A percentile compares a stretch with the other conserved stretches of the same genome.
Conservation (phyloP, 116 monocot species). For the Trichopus zeylanicus region DNA sequence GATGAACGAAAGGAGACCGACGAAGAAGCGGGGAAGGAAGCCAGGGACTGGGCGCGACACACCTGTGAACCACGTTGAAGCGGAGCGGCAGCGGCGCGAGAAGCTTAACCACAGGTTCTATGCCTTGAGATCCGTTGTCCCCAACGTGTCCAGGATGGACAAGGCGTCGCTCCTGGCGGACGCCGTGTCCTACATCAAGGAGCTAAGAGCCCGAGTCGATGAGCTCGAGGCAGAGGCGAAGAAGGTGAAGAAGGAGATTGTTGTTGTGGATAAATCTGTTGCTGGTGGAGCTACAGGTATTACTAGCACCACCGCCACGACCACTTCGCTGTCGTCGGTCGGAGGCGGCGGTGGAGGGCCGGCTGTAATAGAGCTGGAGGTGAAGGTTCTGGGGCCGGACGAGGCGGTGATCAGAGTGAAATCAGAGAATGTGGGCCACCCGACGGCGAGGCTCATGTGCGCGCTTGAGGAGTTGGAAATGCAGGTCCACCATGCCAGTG, state of each 20-base stretch:
- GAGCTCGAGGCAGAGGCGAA: constrained; percentile 10
- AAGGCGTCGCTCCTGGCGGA: constrained; percentile 23
- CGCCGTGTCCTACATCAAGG: constrained; percentile 20
- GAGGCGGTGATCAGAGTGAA: constrained; percentile 14
- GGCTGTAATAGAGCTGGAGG: constrained; percentile 16
- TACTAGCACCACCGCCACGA: not conserved
- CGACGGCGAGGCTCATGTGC: constrained; percentile 18
- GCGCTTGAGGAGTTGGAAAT: constrained; percentile 7
- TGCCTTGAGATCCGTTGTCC: constrained; percentile 13
- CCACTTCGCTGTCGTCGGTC: too few relatives aligned
- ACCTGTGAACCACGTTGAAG: constrained; percentile 14
- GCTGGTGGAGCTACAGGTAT: not conserved
- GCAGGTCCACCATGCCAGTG: constrained; percentile 10
- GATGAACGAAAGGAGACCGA: constrained; percentile 3
- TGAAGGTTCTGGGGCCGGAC: constrained; percentile 1
- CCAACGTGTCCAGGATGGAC: constrained; percentile 23
- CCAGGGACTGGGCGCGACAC: constrained; percentile 3
- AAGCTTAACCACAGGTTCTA: constrained; percentile 31
- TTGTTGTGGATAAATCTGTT: not conserved
- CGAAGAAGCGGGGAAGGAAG: constrained; percentile 23
- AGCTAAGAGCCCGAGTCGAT: constrained; percentile 8
- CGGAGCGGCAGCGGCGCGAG: constrained; percentile 21
- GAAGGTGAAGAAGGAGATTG: constrained; percentile 5
- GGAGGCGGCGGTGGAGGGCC: not conserved
- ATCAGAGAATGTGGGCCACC: constrained; percentile 16